These are phyloP conservation scores for Passalora sequoiae DNA, from an alignment of 2,329 filamentous ascomycete species.

Conservation along the genomic window DNA sequence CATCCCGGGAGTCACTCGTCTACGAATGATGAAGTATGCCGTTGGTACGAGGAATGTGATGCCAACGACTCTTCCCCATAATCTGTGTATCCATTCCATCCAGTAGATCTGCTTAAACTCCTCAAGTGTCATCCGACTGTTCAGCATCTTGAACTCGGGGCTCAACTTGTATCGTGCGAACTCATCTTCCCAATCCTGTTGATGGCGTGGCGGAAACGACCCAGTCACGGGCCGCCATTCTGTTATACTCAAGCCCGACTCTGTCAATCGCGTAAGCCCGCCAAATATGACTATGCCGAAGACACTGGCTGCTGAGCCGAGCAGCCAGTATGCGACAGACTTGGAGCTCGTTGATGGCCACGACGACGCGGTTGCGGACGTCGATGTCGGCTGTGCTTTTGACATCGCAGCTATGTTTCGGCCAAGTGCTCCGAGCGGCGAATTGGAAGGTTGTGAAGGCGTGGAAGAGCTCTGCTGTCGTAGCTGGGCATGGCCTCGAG, in stretches of 20 bases:
- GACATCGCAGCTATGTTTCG: conserved; percentile 24
- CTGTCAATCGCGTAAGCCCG: conserved; percentile 85
- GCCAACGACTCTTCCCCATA: conserved; percentile 91
- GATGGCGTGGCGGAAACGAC: conserved; percentile 73
- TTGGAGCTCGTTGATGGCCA: conserved; percentile 54
- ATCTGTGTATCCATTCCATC: conserved; percentile 96
- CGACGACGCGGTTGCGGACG: conserved; percentile 13
- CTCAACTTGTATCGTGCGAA: conserved; percentile 89
- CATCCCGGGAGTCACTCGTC: conserved; percentile 73
- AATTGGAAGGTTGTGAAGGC: conserved; percentile 18
- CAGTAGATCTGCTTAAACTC: conserved; percentile 99
- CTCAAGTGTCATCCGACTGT: conserved; percentile 83
- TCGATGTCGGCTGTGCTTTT: conserved; percentile 1
- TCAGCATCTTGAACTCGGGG: conserved; percentile 87
- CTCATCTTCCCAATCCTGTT: conserved; percentile 82
- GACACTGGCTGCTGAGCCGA: conserved; percentile 85
- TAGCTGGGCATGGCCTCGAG: conserved; percentile 19
- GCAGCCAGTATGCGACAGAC: conserved; percentile 81
- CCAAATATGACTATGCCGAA: conserved; percentile 97
- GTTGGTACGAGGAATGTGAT: conserved; percentile 84
- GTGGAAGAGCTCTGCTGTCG: conserved; percentile 22
- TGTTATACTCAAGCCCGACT: conserved; percentile 95
- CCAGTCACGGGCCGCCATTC: conserved; percentile 98
- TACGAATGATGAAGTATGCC: conserved; percentile 77
- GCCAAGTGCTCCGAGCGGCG: conserved; percentile 32